Evolutionary conservation across 2,329 filamentous ascomycete species (phyloP).

Genomic region (Alternaria novae-zelandiae): DNA sequence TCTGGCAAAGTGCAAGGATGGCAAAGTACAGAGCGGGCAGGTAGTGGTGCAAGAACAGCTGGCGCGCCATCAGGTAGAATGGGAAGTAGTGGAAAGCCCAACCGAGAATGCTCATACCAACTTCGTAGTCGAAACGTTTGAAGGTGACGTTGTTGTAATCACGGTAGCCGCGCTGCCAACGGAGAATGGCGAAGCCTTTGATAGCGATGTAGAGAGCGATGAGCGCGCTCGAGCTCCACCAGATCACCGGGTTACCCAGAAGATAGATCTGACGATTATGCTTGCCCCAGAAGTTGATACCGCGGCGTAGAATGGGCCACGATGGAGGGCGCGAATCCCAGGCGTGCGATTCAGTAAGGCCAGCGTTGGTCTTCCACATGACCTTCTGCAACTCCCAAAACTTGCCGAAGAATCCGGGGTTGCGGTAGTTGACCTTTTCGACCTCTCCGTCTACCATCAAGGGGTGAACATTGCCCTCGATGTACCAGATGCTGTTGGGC

Average conservation of each 20-base stretch:
- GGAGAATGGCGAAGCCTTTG: constrained; percentile 84
- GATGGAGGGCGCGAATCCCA: constrained; percentile 96
- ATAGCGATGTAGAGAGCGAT: constrained; percentile 79
- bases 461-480: constrained; percentile 89
- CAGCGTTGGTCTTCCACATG: constrained; percentile 99
- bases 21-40: constrained; percentile 97
- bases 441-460: constrained; percentile 68
- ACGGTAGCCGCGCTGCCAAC: constrained; percentile 91
- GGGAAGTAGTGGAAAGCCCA: constrained; percentile 99
- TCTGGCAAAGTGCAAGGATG: constrained; percentile 85
- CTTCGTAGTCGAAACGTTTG: constrained; percentile 97
- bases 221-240: constrained; percentile 85
- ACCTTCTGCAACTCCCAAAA: constrained; percentile 97
- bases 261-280: constrained; percentile 95
- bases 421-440: constrained; percentile 94
- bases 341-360: constrained; percentile 92
- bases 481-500: constrained; percentile 96
- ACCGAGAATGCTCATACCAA: constrained; percentile 86
- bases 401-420: constrained; percentile 95
- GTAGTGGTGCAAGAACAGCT: constrained; percentile 98
- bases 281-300: constrained; percentile 99
- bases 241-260: constrained; percentile 85
- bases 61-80: constrained; percentile 97
- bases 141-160: constrained; percentile 85
- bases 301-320: constrained; percentile 89